phyloP scores from a whole-genome alignment of 257 asterid genomes.

The Solanum tarijense region DNA sequence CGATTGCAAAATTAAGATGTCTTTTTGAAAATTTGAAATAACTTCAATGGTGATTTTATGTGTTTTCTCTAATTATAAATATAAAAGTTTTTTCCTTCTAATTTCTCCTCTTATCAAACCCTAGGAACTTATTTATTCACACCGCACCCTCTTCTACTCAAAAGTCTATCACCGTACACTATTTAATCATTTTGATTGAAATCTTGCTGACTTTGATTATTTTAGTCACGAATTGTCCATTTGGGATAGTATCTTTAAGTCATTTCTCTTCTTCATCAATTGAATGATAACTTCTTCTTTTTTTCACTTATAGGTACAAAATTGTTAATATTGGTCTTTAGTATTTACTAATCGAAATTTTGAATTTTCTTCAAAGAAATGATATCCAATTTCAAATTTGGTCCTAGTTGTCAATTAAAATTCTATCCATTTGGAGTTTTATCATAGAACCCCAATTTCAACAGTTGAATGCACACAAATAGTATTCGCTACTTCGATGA shows the following conservation, averaged over 20 bases:
- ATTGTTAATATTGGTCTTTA: neutral
- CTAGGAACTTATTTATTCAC: neutral
- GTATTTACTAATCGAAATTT: too few species aligned
- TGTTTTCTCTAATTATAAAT: too few species aligned
- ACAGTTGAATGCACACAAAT: too few species aligned
- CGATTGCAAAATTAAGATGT: too few species aligned
- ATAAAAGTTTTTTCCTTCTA: neutral
- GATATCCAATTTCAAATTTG: neutral
- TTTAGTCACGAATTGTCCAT: neutral
- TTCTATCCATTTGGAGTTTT: neutral
- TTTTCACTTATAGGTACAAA: neutral
- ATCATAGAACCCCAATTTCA: too few species aligned
- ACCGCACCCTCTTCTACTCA: neutral
- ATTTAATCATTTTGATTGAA: too few species aligned
- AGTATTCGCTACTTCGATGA: neutral
- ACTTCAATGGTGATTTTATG: too few species aligned
- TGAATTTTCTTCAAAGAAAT: neutral
- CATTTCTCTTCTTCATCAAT: neutral
- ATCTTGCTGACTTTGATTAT: neutral
- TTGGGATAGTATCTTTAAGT: neutral
- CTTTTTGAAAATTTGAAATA: rapidly evolving
- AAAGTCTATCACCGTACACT: too few species aligned
- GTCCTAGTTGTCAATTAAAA: neutral
- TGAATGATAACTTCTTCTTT: neutral
- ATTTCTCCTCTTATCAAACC: neutral